Conservation (phyloP, 1,284 basidiomycete genomes). For the Neonothopanus nambi region DNA sequence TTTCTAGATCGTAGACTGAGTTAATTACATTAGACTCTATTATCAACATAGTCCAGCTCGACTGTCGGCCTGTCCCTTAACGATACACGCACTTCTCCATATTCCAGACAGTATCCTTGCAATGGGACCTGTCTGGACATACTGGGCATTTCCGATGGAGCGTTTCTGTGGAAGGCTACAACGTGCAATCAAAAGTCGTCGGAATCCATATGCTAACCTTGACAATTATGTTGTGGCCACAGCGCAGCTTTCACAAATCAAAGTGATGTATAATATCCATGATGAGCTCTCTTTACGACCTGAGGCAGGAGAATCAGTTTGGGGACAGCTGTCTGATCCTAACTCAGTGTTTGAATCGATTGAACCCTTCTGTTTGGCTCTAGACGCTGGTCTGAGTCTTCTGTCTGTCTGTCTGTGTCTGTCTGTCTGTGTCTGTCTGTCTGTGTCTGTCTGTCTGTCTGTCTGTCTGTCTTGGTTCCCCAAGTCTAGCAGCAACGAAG, state of each 20-base stretch:
- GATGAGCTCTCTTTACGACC: conserved; percentile 19
- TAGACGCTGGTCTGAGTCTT: too few relatives aligned
- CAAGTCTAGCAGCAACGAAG: too few relatives aligned
- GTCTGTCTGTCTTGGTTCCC: too few relatives aligned
- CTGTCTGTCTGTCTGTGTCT: too few relatives aligned
- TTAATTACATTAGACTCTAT: conserved; percentile 28
- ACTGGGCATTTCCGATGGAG: conserved; percentile 42
- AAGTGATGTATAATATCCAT: conserved; percentile 21
- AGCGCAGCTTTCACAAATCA: conserved; percentile 32
- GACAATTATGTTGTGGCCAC: conserved; percentile 26
- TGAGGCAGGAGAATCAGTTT: too few relatives aligned
- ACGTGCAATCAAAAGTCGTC: conserved; percentile 28
- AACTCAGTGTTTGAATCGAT: too few relatives aligned
- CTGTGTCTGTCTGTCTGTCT: too few relatives aligned
- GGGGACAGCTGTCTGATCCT: too few relatives aligned
- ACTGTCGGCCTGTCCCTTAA: conserved; percentile 32
- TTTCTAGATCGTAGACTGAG: not conserved
- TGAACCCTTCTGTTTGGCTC: too few relatives aligned
- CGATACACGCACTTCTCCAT: conserved; percentile 38
- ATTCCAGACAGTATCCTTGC: conserved; percentile 30
- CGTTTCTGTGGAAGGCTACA: conserved; percentile 34
- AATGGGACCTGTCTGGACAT: conserved; percentile 36
- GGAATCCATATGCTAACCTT: conserved; percentile 31
- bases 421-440: too few relatives aligned
- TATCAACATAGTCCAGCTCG: conserved; percentile 32